Evolutionary conservation across 1,284 basidiomycete genomes (phyloP).

Genomic region (Boletus semigastroideus): DNA sequence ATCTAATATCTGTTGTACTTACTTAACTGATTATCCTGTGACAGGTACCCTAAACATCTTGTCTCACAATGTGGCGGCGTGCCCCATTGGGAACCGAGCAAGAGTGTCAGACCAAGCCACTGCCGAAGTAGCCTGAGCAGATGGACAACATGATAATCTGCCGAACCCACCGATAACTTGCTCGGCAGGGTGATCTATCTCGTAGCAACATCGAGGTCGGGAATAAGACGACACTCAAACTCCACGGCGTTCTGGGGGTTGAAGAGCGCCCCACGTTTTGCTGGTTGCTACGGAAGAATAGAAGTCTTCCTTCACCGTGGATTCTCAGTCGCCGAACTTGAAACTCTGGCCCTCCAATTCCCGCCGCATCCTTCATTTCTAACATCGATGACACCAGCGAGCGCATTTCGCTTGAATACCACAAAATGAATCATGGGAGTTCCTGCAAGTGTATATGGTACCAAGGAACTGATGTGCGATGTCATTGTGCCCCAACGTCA

Average conservation of each 20-base stretch:
- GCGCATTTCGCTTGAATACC: constrained; percentile 10
- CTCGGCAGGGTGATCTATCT: constrained; percentile 1
- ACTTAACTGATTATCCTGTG: constrained; percentile 19
- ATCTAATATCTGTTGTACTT: constrained; percentile 20
- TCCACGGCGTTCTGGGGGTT: constrained; percentile 29
- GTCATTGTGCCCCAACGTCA: constrained; percentile 19
- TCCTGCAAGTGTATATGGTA: constrained; percentile 2
- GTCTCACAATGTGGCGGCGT: constrained; percentile 13
- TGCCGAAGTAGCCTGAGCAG: background rate
- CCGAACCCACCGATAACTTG: background rate
- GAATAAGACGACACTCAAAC: constrained; percentile 23
- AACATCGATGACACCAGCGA: background rate
- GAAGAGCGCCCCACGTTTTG: constrained; percentile 27
- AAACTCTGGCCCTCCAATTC: constrained; percentile 15
- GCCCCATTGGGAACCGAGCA: constrained; percentile 23
- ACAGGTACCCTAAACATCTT: constrained; percentile 20
- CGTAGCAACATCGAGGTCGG: constrained; percentile 8
- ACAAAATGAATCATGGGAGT: background rate
- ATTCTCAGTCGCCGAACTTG: constrained; percentile 28
- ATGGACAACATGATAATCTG: background rate
- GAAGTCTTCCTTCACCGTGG: constrained; percentile 33
- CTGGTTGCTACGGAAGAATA: constrained; percentile 36
- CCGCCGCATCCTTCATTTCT: constrained; percentile 16
- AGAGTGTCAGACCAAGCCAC: background rate
- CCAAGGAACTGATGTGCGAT: constrained; percentile 5